Percentiles rank a stretch among this genome's conserved stretches.
These are phyloP conservation scores for Saturnispora kantuleensis DNA, from an alignment of 805 yeast genomes.

Conservation along the genomic window DNA sequence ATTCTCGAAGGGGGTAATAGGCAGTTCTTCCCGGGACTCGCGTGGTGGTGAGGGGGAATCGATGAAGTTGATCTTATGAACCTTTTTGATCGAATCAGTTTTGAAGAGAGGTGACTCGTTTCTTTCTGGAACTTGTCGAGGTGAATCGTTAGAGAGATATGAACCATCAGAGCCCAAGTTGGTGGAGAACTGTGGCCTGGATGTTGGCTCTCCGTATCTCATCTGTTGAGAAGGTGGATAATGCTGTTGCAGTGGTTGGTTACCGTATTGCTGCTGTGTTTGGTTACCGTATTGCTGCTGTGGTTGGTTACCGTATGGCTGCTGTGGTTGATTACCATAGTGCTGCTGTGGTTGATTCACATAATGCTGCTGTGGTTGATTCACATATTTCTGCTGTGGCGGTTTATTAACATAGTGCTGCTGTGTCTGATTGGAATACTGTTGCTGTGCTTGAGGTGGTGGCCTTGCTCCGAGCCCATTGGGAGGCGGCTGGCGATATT, in stretches of 20 bases:
- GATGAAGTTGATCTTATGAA: slow-evolving; percentile 5
- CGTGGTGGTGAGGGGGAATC: background rate
- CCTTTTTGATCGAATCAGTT: background rate
- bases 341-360: background rate
- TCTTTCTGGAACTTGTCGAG: background rate
- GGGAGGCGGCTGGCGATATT: slow-evolving; percentile 18
- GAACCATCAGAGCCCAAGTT: too few relatives aligned
- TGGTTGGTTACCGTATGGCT: background rate
- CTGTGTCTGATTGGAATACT: background rate
- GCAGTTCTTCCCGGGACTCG: background rate
- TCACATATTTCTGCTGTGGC: slow-evolving; percentile 4
- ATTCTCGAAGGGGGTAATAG: too few relatives aligned
- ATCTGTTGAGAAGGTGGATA: too few relatives aligned
- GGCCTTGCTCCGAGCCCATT: slow-evolving; percentile 5
- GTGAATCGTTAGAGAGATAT: too few relatives aligned
- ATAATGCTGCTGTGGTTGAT: background rate
- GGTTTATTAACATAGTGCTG: slow-evolving; percentile 7
- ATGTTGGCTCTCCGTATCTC: too few relatives aligned
- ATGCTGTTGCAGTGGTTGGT: too few relatives aligned
- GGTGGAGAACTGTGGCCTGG: background rate
- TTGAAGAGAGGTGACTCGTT: background rate
- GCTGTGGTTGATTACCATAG: background rate
- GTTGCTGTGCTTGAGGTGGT: background rate
- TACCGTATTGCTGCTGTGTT: too few relatives aligned
- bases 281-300: background rate